Evolutionary conservation across 1,284 basidiomycete species (phyloP).

Genomic region (Grifola frondosa): DNA sequence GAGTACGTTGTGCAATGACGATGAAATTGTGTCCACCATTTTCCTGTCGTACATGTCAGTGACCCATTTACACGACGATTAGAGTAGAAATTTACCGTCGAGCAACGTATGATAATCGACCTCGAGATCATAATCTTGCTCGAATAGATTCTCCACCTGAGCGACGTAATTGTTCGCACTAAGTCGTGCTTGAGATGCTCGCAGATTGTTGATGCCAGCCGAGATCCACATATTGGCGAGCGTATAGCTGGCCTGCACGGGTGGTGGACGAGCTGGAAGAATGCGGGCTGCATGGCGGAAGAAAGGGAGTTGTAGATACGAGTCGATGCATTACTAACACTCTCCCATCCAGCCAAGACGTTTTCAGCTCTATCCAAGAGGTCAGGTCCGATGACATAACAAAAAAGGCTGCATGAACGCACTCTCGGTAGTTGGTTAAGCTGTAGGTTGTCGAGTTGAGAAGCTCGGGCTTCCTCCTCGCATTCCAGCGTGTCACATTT

Average conservation of each 20-base stretch:
- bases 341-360: conserved; percentile 49
- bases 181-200: conserved; percentile 61
- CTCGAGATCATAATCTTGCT: conserved; percentile 58
- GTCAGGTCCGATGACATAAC: too few species aligned
- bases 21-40: too few species aligned
- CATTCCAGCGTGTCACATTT: conserved; percentile 61
- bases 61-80: too few species aligned
- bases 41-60: too few species aligned
- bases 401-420: conserved; percentile 28
- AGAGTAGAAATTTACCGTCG: too few species aligned
- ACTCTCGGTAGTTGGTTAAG: conserved; percentile 68
- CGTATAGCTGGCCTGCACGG: conserved; percentile 60
- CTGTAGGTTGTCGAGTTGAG: conserved; percentile 63
- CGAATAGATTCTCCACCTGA: conserved; percentile 55
- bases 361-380: conserved; percentile 58
- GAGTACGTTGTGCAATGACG: too few species aligned
- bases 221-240: conserved; percentile 56
- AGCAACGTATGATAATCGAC: conserved; percentile 58
- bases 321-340: conserved; percentile 49
- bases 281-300: conserved; percentile 49
- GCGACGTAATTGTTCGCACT: conserved; percentile 59
- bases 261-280: conserved; percentile 68
- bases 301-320: conserved; percentile 55
- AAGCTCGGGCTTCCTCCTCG: conserved; percentile 67
- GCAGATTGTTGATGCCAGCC: conserved; percentile 60